Evolutionary conservation across 768 basidiomycete species (phyloP), one percentile per base, ranked within the genome.

Genomic region (Aureoboletus auriporus): DNA sequence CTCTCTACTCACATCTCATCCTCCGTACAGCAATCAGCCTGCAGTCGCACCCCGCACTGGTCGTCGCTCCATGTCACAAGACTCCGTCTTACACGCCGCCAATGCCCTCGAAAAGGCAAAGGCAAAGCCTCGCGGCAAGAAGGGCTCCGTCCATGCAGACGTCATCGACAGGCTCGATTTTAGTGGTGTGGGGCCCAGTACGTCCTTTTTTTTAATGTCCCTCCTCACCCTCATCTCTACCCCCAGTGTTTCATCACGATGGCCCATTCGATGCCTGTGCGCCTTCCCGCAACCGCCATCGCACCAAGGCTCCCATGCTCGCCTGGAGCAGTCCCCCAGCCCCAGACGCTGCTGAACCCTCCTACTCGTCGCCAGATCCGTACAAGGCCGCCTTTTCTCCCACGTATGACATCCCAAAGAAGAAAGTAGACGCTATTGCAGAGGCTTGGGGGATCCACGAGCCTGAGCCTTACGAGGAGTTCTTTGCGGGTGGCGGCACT

Each of bases 391-490:
- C 71, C 4, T 80, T 79, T 61, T 66, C 78, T 53, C 66, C 74
- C 57, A 67, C 75, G 54, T 76, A 78, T 40, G 76, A 78, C 46
- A 76, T 80, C 50, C 77, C 78, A 8, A 90, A 90, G 80, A 89
- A 88, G 69, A 89, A 89, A 61, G 83, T 88, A 30, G 89, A 93
- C 57, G 89, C 87, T 33, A 83, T 93, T 50, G 90, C 90, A 39
- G 91, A 93, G 67, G 91, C 91, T 1, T 93, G 91, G 91, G 91
- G 91, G 33, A 90, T 89, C 43, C 88, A 91, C 57, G 91, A 93
- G 59, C 91, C 91, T 5, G 91, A 93, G 61, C 91, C 91, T 7
- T 93, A 78, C 58, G 90, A 93, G 58, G 90, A 93, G 58, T 93
- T 93, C 63, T 87, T 81, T 53, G 89, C 89, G 20, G 91, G 88